Base-by-base conservation (phyloP, 202 grass and related monocot genomes). In the Saccharum hybrid region DNA sequence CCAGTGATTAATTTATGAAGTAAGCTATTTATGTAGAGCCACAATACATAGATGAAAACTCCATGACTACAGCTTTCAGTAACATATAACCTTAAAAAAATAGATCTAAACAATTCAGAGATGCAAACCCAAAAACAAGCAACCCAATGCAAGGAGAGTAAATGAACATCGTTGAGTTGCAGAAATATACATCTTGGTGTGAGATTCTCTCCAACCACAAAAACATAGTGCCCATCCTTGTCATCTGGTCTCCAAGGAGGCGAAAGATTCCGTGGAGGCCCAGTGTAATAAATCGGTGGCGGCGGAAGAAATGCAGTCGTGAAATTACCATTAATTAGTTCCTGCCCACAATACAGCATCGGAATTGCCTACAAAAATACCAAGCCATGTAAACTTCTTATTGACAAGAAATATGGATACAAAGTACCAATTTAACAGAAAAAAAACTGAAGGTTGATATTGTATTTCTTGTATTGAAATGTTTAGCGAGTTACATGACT, bases 211-310 rank as follows among this genome's bases (percentile, higher is more conserved):
- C 95, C 95, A 67, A 92, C 77, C 21, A 52, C 67, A 14, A 92
- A 98, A 85, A 98, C 93, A 80, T 98, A 98, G 65, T 98, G 92
- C 5, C 96, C 96, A 85, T 98, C 92, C 83, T 98, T 98, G 81
- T 98, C 92, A 85, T 98, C 92, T 0, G 92, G 82, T 64, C 92
- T 91, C 96, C 92, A 92, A 45, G 96, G 96, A 59, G 96, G 96
- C 28, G 92, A 98, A 78, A 81, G 49, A 87, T 93, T 90, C 36
- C 81, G 88, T 6, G 87, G 88, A 18, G 85, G 88, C 37, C 85
- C 90, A 45, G 78, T 41, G 82, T 91, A 90, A 86, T 92, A 93
- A 77, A 90, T 81, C 62, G 81, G 86, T 40, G 89, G 84, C 1
- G 85, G 89, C 0, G 85, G 87, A 81, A 91, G 71, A 81, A 88